A percentile compares a stretch with the other conserved stretches of the same genome.
These are phyloP conservation scores for Phytophthora kernoviae DNA, from an alignment of 352 stramenopile genomes.

Conservation along the genomic window DNA sequence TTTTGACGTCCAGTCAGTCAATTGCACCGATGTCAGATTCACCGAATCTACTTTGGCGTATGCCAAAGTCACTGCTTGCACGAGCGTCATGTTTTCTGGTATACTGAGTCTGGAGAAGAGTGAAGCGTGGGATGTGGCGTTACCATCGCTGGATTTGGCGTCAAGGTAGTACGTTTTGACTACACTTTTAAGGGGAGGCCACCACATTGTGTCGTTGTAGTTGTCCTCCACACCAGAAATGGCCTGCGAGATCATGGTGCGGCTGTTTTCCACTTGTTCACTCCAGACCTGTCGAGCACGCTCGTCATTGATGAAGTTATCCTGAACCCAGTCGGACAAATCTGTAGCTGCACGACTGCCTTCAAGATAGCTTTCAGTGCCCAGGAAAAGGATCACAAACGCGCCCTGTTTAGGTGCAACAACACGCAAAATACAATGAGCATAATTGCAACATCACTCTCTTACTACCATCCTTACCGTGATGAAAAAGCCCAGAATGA, in stretches of 20 bases:
- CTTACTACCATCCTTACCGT: conserved; percentile 44
- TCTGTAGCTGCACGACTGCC: conserved; percentile 74
- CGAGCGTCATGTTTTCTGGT: conserved; percentile 83
- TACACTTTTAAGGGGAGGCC: conserved; percentile 79
- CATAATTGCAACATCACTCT: background rate
- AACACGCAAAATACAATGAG: conserved; percentile 7
- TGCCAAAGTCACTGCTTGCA: conserved; percentile 72
- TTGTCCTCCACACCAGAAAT: conserved; percentile 83
- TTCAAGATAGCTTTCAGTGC: conserved; percentile 88
- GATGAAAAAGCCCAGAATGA: conserved; percentile 86
- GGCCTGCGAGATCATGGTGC: conserved; percentile 79
- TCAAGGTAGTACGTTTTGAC: conserved; percentile 87
- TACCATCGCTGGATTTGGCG: conserved; percentile 60
- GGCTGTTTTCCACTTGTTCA: conserved; percentile 83
- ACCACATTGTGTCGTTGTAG: conserved; percentile 92
- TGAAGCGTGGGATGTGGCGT: conserved; percentile 47
- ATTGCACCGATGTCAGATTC: conserved; percentile 83
- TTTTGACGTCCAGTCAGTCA: conserved; percentile 88
- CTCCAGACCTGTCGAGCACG: conserved; percentile 81
- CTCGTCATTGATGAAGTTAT: conserved; percentile 90
- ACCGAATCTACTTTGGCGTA: conserved; percentile 88
- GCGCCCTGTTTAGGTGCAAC: conserved; percentile 43
- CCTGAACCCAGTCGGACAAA: conserved; percentile 82
- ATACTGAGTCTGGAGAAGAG: conserved; percentile 62
- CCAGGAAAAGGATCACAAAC: conserved; percentile 84